Percentiles rank a stretch among this genome's conserved stretches.
Conservation (phyloP, 768 basidiomycete genomes). For the Ramaria rubella region DNA sequence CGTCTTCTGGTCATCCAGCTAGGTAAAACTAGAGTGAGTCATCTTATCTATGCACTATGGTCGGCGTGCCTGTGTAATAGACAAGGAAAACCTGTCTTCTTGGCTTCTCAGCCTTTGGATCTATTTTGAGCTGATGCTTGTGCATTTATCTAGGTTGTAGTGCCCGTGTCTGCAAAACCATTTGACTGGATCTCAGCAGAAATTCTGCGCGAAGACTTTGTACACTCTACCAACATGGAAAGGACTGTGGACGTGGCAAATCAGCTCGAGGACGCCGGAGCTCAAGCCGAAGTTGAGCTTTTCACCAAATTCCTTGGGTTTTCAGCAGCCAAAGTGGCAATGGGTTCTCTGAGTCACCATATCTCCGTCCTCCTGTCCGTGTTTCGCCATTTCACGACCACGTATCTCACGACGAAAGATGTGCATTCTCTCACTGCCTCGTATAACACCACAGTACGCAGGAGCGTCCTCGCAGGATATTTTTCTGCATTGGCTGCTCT, state of each 20-base stretch:
- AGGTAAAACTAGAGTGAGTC: constrained; percentile 28
- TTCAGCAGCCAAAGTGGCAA: constrained; percentile 55
- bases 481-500: constrained; percentile 68
- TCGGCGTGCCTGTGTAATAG: neutral
- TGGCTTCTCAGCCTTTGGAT: constrained; percentile 4
- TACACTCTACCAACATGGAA: constrained; percentile 52
- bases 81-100: neutral
- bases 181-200: constrained; percentile 93
- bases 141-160: constrained; percentile 50
- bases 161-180: constrained; percentile 74
- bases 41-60: constrained; percentile 9
- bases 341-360: constrained; percentile 44
- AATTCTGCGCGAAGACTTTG: constrained; percentile 84
- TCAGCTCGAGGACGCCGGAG: constrained; percentile 44
- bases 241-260: constrained; percentile 49
- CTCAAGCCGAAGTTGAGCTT: constrained; percentile 69
- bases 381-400: constrained; percentile 69
- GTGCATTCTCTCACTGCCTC: constrained; percentile 74
- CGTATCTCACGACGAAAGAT: constrained; percentile 67
- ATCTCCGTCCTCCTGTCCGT: constrained; percentile 65
- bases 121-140: neutral
- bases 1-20: constrained; percentile 29
- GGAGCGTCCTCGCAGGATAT: constrained; percentile 71
- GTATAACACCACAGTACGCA: constrained; percentile 70
- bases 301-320: constrained; percentile 78